Percentiles rank a stretch among this genome's conserved stretches.
Conservation (phyloP, 768 basidiomycete species). For the Favolaschia claudopus region DNA sequence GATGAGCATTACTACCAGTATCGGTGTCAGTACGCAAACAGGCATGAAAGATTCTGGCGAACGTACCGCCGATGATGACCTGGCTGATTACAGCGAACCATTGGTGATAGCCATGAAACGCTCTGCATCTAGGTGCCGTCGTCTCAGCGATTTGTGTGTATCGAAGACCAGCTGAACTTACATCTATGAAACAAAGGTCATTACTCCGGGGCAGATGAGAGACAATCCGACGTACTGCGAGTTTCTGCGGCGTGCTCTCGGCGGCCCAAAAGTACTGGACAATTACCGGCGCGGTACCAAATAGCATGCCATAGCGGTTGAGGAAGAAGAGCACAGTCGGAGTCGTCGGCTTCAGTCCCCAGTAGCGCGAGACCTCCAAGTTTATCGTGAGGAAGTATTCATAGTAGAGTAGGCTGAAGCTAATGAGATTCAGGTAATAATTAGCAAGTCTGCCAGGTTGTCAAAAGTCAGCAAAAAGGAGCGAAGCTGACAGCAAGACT, state of each 20-base stretch:
- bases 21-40: not conserved
- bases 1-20: constrained; percentile 19
- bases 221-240: not conserved
- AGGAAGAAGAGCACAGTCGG: constrained; percentile 12
- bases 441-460: constrained; percentile 8
- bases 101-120: constrained; percentile 18
- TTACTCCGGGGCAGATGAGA: not conserved
- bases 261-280: constrained; percentile 24
- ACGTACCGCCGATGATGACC: constrained; percentile 4
- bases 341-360: constrained; percentile 1
- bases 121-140: not conserved
- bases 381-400: constrained; percentile 19
- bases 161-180: not conserved
- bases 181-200: not conserved
- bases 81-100: constrained; percentile 18
- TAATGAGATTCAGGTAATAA: constrained; percentile 8
- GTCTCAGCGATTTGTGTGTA: not conserved
- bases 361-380: constrained; percentile 19
- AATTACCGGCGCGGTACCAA: constrained; percentile 10
- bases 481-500: too few relatives aligned
- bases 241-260: not conserved
- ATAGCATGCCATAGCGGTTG: constrained; percentile 14
- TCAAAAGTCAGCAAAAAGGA: not conserved
- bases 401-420: constrained; percentile 20
- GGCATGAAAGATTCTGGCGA: not conserved